phyloP scores from a whole-genome alignment of 2,329 filamentous ascomycete species.

The Cladophialophora psammophila region DNA sequence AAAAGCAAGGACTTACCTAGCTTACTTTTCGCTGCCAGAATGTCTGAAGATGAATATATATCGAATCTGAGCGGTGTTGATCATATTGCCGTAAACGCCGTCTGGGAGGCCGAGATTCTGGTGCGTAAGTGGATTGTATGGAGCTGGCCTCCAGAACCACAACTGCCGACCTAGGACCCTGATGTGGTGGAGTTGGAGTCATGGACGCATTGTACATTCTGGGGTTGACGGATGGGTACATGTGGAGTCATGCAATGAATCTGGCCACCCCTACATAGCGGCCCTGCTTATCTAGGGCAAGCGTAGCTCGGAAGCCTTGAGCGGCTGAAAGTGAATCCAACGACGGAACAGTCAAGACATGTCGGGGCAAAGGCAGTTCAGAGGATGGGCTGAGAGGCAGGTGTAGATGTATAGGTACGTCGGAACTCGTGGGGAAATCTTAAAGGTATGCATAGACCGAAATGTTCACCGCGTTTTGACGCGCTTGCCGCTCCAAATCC shows the following conservation, averaged over 20 bases:
- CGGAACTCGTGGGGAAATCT: not conserved
- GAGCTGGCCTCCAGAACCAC: not conserved
- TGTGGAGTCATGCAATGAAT: conserved; percentile 14
- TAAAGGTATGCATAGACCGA: not conserved
- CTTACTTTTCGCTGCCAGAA: not conserved
- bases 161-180: conserved; percentile 16
- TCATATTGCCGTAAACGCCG: conserved; percentile 16
- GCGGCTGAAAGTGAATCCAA: not conserved
- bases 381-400: not conserved
- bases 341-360: not conserved
- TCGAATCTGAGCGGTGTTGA: not conserved
- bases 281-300: conserved; percentile 2
- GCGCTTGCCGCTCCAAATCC: not conserved
- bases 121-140: not conserved
- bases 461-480: not conserved
- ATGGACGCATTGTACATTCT: conserved; percentile 8
- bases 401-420: not conserved
- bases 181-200: conserved; percentile 3
- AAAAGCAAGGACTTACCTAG: not conserved
- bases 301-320: not conserved
- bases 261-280: not conserved
- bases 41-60: not conserved
- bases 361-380: not conserved
- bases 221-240: not conserved
- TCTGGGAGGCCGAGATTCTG: not conserved